Evolutionary conservation across 169 alveolate species (phyloP).

Genomic region (Plasmodium relictum): DNA sequence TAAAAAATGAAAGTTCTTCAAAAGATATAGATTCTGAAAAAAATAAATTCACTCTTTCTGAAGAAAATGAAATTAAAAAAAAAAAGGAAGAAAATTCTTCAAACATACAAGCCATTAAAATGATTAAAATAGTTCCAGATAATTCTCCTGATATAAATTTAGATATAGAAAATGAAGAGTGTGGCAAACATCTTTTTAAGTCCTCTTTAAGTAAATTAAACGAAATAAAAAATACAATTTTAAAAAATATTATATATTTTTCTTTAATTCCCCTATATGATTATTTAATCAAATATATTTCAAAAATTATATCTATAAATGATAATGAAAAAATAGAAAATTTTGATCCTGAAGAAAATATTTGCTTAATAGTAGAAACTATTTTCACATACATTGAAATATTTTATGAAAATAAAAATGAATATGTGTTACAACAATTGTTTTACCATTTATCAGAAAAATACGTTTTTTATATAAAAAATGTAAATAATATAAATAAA

Average conservation of each 20-base stretch:
- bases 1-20: not conserved
- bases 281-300: conserved; percentile 26
- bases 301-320: conserved; percentile 1
- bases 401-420: conserved; percentile 32
- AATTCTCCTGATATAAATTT: not conserved
- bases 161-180: conserved; percentile 26
- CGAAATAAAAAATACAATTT: conserved; percentile 65
- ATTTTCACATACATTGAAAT: conserved; percentile 40
- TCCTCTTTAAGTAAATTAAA: conserved; percentile 51
- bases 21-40: too few relatives aligned
- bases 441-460: conserved; percentile 24
- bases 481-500: conserved; percentile 16
- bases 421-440: conserved; percentile 14
- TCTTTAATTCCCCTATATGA: conserved; percentile 53
- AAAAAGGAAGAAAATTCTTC: not conserved
- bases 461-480: conserved; percentile 11
- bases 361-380: conserved; percentile 49
- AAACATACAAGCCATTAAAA: not conserved
- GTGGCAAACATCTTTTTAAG: conserved; percentile 44
- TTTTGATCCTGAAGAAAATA: conserved; percentile 50
- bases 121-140: not conserved
- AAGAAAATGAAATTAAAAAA: not conserved
- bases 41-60: too few relatives aligned
- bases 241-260: conserved; percentile 43
- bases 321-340: not conserved